A percentile compares a stretch with the other conserved stretches of the same genome.
Conservation (phyloP, 495 filamentous ascomycete species). For the Aspergillus campestris region DNA sequence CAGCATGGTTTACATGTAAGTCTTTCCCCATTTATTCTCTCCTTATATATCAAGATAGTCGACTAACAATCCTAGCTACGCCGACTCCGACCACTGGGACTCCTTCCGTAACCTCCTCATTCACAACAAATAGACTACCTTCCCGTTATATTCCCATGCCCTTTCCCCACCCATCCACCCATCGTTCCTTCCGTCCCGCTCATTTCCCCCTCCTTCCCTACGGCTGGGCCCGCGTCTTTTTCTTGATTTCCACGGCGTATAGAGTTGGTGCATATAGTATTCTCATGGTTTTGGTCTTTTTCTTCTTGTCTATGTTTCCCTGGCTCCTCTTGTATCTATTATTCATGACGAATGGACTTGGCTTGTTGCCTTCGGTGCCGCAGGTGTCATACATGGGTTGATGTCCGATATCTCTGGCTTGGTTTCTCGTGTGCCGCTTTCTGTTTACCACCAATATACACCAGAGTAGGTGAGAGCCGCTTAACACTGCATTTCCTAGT, state of each 20-base stretch:
- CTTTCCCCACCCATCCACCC: background rate
- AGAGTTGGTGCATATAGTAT: slow-evolving; percentile 16
- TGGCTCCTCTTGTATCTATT: background rate
- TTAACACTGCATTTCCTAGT: too few relatives aligned
- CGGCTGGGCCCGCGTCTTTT: background rate
- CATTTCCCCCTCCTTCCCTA: slow-evolving; percentile 9
- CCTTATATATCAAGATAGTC: slow-evolving; percentile 13
- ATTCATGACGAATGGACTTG: too few relatives aligned
- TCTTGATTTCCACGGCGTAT: slow-evolving; percentile 17
- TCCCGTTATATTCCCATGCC: background rate
- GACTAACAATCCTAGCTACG: slow-evolving; percentile 39
- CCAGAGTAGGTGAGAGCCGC: too few relatives aligned
- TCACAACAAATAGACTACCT: slow-evolving; percentile 66
- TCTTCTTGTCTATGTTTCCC: slow-evolving; percentile 5
- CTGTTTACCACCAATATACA: too few relatives aligned
- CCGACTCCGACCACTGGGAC: slow-evolving; percentile 76
- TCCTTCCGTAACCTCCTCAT: slow-evolving; percentile 67
- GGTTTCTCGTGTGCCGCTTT: too few relatives aligned
- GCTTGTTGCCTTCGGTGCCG: too few relatives aligned
- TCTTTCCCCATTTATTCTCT: slow-evolving; percentile 11
- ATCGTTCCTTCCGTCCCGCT: slow-evolving; percentile 4
- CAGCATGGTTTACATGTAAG: slow-evolving; percentile 98
- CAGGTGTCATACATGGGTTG: too few relatives aligned
- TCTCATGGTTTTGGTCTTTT: slow-evolving; percentile 4
- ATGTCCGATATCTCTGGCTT: too few relatives aligned